Conservation (phyloP, 495 filamentous ascomycete genomes). For the Penicillium manginii region DNA sequence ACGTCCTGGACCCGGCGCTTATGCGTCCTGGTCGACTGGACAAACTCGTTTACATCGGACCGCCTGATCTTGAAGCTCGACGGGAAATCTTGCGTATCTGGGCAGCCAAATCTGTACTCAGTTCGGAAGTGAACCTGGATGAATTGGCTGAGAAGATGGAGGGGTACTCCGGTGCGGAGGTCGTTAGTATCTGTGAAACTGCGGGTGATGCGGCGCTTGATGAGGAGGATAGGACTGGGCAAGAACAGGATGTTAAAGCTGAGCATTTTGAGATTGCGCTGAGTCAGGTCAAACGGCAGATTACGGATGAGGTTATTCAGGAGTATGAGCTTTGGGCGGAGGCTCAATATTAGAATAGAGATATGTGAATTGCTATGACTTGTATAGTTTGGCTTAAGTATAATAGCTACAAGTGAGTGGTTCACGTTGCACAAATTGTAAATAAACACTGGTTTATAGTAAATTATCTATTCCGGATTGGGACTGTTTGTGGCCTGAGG, state of each 20-base stretch:
- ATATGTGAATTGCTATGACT: neutral
- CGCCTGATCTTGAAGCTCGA: slow-evolving; percentile 76
- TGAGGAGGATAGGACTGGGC: slow-evolving; percentile 50
- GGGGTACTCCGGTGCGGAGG: slow-evolving; percentile 87
- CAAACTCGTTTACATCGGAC: slow-evolving; percentile 85
- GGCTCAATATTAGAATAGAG: slow-evolving; percentile 23
- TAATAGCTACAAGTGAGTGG: too few species aligned
- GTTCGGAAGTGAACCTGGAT: slow-evolving; percentile 66
- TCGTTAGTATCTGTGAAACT: slow-evolving; percentile 76
- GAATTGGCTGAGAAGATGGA: slow-evolving; percentile 71
- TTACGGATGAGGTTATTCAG: slow-evolving; percentile 65
- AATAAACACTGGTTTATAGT: too few species aligned
- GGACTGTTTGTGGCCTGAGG: too few species aligned
- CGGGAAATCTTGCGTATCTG: slow-evolving; percentile 76
- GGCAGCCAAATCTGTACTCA: slow-evolving; percentile 60
- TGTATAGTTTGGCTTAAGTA: neutral
- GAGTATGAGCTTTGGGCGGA: slow-evolving; percentile 71
- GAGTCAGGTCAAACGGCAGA: slow-evolving; percentile 63
- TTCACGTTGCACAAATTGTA: too few species aligned
- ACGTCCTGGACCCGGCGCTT: slow-evolving; percentile 81
- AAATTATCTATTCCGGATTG: too few species aligned
- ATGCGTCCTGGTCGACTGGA: slow-evolving; percentile 89
- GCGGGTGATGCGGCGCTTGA: slow-evolving; percentile 64
- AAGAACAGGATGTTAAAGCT: slow-evolving; percentile 57
- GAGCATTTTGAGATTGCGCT: slow-evolving; percentile 69